phyloP scores from a whole-genome alignment of 2,329 filamentous ascomycete genomes.

The Paramyrothecium roridum region DNA sequence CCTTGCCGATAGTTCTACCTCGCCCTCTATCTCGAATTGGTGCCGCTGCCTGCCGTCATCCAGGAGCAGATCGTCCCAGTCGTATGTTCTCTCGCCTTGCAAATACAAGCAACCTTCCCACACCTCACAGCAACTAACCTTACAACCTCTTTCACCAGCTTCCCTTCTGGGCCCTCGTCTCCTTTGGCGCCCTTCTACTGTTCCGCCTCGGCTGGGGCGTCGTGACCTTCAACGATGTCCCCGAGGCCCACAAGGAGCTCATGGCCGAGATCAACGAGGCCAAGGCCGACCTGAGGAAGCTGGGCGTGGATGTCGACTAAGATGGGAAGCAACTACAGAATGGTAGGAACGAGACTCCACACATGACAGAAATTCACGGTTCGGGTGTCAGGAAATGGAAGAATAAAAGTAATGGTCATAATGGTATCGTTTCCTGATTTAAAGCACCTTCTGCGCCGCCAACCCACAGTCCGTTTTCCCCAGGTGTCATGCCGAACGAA shows the following conservation, averaged over 20 bases:
- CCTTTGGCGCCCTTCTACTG: slow-evolving; percentile 88
- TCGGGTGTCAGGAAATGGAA: neutral
- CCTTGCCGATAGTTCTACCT: slow-evolving; percentile 74
- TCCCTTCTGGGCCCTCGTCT: slow-evolving; percentile 88
- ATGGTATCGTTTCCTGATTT: neutral
- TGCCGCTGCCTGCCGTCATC: slow-evolving; percentile 74
- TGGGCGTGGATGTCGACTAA: slow-evolving; percentile 77
- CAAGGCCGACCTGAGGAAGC: slow-evolving; percentile 66
- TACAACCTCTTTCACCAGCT: slow-evolving; percentile 59
- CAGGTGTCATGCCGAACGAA: neutral
- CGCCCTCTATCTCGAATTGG: slow-evolving; percentile 76
- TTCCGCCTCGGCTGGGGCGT: slow-evolving; percentile 90
- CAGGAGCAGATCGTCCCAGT: slow-evolving; percentile 86
- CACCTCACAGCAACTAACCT: neutral
- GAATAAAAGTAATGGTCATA: neutral
- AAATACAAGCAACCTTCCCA: neutral
- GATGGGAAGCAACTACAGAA: slow-evolving; percentile 15
- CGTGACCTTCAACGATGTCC: slow-evolving; percentile 94
- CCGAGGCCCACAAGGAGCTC: slow-evolving; percentile 83
- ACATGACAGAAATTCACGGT: neutral
- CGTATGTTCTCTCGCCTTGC: slow-evolving; percentile 51
- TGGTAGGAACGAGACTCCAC: no score
- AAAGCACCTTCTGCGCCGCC: neutral
- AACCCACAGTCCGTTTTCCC: neutral
- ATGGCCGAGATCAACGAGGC: slow-evolving; percentile 80